These are phyloP conservation scores for Hordeum marinum DNA, from an alignment of 176 grass and related monocot species.

Conservation along the genomic window DNA sequence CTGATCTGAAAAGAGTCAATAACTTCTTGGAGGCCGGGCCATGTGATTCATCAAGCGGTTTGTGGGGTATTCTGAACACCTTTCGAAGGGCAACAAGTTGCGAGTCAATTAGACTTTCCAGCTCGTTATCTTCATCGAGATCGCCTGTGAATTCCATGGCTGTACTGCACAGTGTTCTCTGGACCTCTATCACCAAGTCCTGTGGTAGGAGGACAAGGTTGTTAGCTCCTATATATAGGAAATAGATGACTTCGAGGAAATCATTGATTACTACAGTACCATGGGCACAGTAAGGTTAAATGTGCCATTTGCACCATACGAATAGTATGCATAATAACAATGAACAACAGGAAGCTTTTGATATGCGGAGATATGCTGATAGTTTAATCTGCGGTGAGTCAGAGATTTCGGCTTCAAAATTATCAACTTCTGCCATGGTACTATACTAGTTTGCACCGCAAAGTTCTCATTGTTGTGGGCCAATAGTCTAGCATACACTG, in stretches of 20 bases:
- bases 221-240: neutral
- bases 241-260: neutral
- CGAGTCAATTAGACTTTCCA: constrained; percentile 67
- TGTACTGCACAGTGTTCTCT: constrained; percentile 51
- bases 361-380: neutral
- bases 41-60: constrained; percentile 53
- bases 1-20: constrained; percentile 74
- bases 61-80: constrained; percentile 70
- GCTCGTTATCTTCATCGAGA: constrained; percentile 57
- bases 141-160: constrained; percentile 66
- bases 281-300: neutral
- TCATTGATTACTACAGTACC: constrained; percentile 8
- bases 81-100: constrained; percentile 71
- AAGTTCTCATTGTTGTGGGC: neutral
- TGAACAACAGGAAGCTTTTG: neutral
- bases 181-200: constrained; percentile 79
- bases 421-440: neutral
- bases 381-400: neutral
- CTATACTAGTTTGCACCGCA: neutral
- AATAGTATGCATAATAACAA: neutral
- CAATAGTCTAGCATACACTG: too few species aligned
- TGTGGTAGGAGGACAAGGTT: neutral
- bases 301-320: neutral
- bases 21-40: constrained; percentile 71
- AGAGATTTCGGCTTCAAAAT: neutral